Conservation (phyloP, 768 basidiomycete species). For the Boletales sp. region DNA sequence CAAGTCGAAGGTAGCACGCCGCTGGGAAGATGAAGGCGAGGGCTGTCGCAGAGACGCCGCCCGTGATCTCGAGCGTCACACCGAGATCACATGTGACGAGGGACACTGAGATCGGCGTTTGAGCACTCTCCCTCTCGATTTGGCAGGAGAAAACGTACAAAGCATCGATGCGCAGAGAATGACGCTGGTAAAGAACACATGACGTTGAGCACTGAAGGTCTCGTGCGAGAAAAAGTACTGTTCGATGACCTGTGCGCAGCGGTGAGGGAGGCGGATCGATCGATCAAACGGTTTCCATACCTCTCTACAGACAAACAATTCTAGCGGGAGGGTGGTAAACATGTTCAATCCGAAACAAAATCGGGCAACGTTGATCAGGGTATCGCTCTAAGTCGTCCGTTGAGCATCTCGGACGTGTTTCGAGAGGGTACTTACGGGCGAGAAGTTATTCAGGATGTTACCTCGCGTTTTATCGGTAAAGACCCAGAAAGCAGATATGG, state of each 20-base stretch:
- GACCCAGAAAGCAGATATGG: constrained; percentile 79
- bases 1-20: constrained; percentile 78
- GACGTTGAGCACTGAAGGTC: constrained; percentile 75
- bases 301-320: constrained; percentile 96
- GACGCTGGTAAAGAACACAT: constrained; percentile 85
- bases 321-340: constrained; percentile 96
- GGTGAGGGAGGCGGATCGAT: background rate
- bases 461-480: constrained; percentile 92
- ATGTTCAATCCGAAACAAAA: constrained; percentile 95
- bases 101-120: constrained; percentile 54
- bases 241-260: constrained; percentile 71
- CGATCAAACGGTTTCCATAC: constrained; percentile 35
- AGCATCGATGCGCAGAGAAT: constrained; percentile 81
- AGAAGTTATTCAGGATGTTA: constrained; percentile 97
- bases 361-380: constrained; percentile 92
- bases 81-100: constrained; percentile 94
- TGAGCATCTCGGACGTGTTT: constrained; percentile 2
- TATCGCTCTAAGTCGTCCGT: constrained; percentile 54
- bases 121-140: background rate
- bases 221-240: constrained; percentile 94
- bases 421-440: constrained; percentile 44
- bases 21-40: constrained; percentile 93
- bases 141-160: constrained; percentile 43
- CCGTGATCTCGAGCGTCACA: constrained; percentile 97
- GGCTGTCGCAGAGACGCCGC: constrained; percentile 91